Base-by-base conservation (phyloP, 2,329 filamentous ascomycete species). In the Colletotrichum sp. region DNA sequence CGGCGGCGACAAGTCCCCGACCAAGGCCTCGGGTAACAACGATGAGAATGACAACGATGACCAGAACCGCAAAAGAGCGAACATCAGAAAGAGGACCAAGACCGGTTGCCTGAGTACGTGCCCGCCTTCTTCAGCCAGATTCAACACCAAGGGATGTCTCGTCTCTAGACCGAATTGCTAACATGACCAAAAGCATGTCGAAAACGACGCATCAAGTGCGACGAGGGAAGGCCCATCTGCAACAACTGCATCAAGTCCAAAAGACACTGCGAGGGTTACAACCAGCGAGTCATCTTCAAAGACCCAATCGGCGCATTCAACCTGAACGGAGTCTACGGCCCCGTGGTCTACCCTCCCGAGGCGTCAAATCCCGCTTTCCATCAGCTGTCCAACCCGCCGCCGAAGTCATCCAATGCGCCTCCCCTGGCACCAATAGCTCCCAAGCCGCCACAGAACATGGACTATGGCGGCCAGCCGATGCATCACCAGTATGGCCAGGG, bases 191-290 rank as follows among this genome's bases (percentile, higher is more conserved):
- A 82, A 96, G 94, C 97, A 73, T 99, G 97, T 85, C 94, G 97
- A 77, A 96, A 95, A 85, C 93, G 97, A 69, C 94, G 97, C 77
- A 98, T 99, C 85, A 99, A 98, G 85, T 99, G 97, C 84, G 97
- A 97, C 77, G 97, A 98, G 83, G 95, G 95, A 80, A 91, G 94
- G 65, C 95, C 95, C 30, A 94, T 90, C 32, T 97, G 95, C 85
- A 92, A 90, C 81, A 97, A 97, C 81, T 97, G 95, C 85, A 92
- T 94, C 86, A 97, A 96, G 81, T 96, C 94, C 21, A 96, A 96
- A 84, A 90, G 95, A 16, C 89, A 92, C 78, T 97, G 95, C 82
- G 94, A 97, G 83, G 95, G 95, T 69, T 97, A 97, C 83, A 95
- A 92, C 79, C 94, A 95, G 82, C 91, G 94, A 62, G 92, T 97